Percentiles rank a stretch among this genome's conserved stretches.
phyloP scores from a whole-genome alignment of 208 protist species.

The Polymyxa betae region DNA sequence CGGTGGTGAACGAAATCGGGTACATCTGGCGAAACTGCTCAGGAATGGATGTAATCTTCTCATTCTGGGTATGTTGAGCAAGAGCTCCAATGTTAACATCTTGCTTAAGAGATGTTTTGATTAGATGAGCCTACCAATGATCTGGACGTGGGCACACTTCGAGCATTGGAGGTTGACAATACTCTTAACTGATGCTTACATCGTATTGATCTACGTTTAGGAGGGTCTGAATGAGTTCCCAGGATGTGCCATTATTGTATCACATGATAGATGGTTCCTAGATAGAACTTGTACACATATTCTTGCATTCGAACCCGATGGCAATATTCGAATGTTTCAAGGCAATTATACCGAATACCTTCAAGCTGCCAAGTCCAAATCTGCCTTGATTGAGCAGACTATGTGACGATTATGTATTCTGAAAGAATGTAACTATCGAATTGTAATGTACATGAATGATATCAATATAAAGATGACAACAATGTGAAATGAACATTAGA shows the following conservation, averaged over 20 bases:
- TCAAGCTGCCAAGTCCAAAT: neutral
- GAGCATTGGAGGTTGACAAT: constrained; percentile 68
- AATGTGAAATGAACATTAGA: too few relatives aligned
- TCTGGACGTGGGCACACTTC: constrained; percentile 70
- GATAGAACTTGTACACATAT: constrained; percentile 75
- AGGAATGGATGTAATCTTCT: constrained; percentile 69
- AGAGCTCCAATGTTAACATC: constrained; percentile 60
- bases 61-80: constrained; percentile 66
- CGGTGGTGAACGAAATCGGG: constrained; percentile 72
- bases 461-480: too few relatives aligned
- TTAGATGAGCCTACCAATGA: constrained; percentile 75
- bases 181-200: neutral
- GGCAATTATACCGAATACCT: constrained; percentile 50
- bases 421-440: neutral
- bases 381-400: neutral
- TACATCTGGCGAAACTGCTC: constrained; percentile 73
- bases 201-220: neutral
- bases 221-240: constrained; percentile 66
- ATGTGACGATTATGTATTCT: neutral
- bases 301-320: constrained; percentile 69
- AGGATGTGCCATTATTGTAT: constrained; percentile 70
- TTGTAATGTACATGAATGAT: neutral
- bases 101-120: constrained; percentile 62
- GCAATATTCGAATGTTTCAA: constrained; percentile 30
- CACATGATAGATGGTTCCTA: constrained; percentile 74